phyloP scores from a whole-genome alignment of 805 yeast genomes.

The Sugiyamaella floridensis region DNA sequence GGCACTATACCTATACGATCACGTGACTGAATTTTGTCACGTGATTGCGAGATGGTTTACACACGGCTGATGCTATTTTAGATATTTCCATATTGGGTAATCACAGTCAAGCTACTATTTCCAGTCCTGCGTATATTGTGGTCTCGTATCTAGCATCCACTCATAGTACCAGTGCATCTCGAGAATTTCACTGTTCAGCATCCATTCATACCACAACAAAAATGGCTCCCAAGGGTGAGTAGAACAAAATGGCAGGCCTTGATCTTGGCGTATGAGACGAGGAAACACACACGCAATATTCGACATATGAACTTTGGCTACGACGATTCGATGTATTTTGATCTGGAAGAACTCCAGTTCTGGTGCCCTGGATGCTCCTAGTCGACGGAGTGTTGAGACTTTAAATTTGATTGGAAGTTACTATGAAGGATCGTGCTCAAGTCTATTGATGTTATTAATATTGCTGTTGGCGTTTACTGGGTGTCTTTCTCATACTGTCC shows the following conservation, averaged over 20 bases:
- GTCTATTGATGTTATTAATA: neutral
- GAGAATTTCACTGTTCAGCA: slow-evolving; percentile 1
- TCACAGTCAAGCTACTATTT: neutral
- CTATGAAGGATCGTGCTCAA: neutral
- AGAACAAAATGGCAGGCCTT: neutral
- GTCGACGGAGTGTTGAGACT: neutral
- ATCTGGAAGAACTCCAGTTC: too few species aligned
- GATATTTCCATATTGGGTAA: neutral
- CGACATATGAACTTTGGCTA: too few species aligned
- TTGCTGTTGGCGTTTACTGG: neutral
- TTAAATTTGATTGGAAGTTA: neutral
- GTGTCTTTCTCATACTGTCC: too few species aligned
- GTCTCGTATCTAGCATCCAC: neutral
- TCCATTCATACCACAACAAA: slow-evolving; percentile 6
- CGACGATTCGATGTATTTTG: too few species aligned
- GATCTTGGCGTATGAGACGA: neutral
- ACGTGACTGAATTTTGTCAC: too few species aligned
- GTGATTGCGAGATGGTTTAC: too few species aligned
- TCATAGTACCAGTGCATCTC: neutral
- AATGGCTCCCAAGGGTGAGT: slow-evolving; percentile 12
- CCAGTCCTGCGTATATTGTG: neutral
- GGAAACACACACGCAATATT: neutral
- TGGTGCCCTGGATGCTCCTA: neutral
- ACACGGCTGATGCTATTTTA: neutral
- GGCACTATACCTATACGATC: too few species aligned